Evolutionary conservation across 495 filamentous ascomycete genomes (phyloP).

Genomic region (Hypoxylon perforatum): DNA sequence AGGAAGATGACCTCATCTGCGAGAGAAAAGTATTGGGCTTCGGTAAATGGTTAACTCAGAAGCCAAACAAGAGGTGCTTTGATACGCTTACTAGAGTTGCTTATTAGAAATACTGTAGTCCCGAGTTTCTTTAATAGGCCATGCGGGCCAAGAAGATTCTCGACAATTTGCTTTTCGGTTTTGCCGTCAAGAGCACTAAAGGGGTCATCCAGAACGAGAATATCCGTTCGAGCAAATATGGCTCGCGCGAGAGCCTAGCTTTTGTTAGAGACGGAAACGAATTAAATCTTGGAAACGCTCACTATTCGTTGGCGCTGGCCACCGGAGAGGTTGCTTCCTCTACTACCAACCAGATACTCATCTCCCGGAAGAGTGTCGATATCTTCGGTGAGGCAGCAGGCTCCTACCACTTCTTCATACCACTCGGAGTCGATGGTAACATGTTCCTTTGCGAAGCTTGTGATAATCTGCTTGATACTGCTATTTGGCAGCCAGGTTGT

Average conservation of each 20-base stretch:
- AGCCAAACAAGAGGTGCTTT: not conserved
- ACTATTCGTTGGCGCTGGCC: constrained; percentile 72
- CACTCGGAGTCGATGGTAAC: constrained; percentile 55
- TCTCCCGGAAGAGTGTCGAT: constrained; percentile 68
- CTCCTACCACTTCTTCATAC: constrained; percentile 68
- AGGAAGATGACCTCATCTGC: constrained; percentile 66
- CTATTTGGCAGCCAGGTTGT: constrained; percentile 52
- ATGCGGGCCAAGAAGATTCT: constrained; percentile 43
- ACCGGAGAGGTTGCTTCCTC: constrained; percentile 72
- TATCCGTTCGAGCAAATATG: constrained; percentile 44
- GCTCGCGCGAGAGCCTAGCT: constrained; percentile 53
- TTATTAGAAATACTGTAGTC: constrained; percentile 47
- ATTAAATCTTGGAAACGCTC: constrained; percentile 18
- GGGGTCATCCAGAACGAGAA: constrained; percentile 52
- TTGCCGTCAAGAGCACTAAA: constrained; percentile 49
- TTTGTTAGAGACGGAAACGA: not conserved
- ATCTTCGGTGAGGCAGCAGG: constrained; percentile 68
- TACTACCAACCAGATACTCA: constrained; percentile 68
- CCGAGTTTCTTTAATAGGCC: constrained; percentile 45
- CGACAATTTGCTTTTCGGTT: constrained; percentile 47
- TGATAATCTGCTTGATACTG: constrained; percentile 53
- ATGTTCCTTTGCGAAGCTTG: constrained; percentile 35
- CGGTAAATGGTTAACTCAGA: constrained; percentile 1
- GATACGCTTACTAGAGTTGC: constrained; percentile 46
- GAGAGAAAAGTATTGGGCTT: constrained; percentile 43